Evolutionary conservation across 345 rosid genomes (phyloP).

Genomic region (Raphanus sativus): DNA sequence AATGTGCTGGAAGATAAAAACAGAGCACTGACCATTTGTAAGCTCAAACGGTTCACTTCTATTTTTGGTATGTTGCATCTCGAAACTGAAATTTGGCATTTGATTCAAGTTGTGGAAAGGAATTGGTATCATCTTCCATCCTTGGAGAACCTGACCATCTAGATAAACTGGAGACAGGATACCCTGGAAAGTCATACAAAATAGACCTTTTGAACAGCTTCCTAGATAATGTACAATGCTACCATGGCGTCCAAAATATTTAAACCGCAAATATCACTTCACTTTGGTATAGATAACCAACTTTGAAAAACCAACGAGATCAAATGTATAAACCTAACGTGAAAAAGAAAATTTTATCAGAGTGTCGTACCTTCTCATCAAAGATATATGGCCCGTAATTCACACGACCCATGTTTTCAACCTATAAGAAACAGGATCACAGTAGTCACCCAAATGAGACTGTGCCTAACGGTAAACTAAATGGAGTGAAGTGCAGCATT

Average conservation of each 20-base stretch:
- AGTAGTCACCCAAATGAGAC: not conserved
- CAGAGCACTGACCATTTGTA: conserved; percentile 39
- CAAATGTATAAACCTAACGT: not conserved
- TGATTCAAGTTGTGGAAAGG: conserved; percentile 76
- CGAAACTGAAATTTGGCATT: conserved; percentile 41
- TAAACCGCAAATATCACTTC: not conserved
- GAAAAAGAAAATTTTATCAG: not conserved
- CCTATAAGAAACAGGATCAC: conserved; percentile 46
- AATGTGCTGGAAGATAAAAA: not conserved
- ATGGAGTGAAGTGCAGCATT: conserved; percentile 48
- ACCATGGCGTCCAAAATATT: not conserved
- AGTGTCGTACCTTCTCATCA: conserved; percentile 68
- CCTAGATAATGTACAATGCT: conserved; percentile 1
- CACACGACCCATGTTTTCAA: conserved; percentile 93
- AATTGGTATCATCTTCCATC: conserved; percentile 81
- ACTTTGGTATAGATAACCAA: not conserved
- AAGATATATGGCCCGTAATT: conserved; percentile 76
- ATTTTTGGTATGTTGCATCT: conserved; percentile 37
- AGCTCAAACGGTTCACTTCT: conserved; percentile 30
- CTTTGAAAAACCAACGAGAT: not conserved
- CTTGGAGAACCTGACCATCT: conserved; percentile 52
- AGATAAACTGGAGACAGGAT: conserved; percentile 74
- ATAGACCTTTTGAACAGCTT: conserved; percentile 1
- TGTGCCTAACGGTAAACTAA: not conserved
- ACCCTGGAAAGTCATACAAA: conserved; percentile 48